Base-by-base conservation (phyloP, 768 basidiomycete species). In the Tephrocybe rancida region DNA sequence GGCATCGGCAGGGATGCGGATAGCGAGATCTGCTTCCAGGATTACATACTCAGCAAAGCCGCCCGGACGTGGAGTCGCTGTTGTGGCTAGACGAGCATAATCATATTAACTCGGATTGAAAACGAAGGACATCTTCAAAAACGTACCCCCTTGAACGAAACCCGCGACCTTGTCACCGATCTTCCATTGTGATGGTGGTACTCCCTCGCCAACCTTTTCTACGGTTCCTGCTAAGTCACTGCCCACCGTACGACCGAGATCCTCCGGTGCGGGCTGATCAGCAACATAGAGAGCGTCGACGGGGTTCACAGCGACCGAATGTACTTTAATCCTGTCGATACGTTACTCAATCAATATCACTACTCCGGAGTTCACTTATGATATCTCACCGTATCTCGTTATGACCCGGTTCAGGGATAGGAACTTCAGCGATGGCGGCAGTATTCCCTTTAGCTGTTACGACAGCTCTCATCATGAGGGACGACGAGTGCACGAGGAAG, bases 41-140 rank as follows among this genome's bases (percentile, higher is more conserved):
- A 70, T 61, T 9, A 67, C 65, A 47, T 65, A 73, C 56, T 70
- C 64, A n/a, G 70, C 67, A 52, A 73, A 73, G 19, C 64, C 71
- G 25, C 71, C 70, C 7, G 71, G 70, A 18, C 66, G 61, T 24
- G 58, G 56, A 30, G 67, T 71, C 6, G 54, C 62, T 25, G 68
- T 69, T 5, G 71, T 71, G 9, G 70, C 70, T 73, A 42, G 3
- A 58, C 11, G 39, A 39, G 18, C 37, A 39, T 19, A 14, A 43
- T 39, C 5, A 26, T 25, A 18, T 35, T 5, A 25, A 16, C 34
- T 24, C 24, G 19, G 26, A 32, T 30, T 30, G n/a, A 18, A 19
- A 2, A 21, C n/a, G 18, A 10, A 43, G 19, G 11, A 11, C 14
- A 32, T 32, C 30, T 13, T 32, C 26, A 32, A 25, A 32, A n/a